A percentile compares a stretch with the other conserved stretches of the same genome.
phyloP scores from a whole-genome alignment of 1,139 yeast genomes.

The Eremothecium cymbalariae region DNA sequence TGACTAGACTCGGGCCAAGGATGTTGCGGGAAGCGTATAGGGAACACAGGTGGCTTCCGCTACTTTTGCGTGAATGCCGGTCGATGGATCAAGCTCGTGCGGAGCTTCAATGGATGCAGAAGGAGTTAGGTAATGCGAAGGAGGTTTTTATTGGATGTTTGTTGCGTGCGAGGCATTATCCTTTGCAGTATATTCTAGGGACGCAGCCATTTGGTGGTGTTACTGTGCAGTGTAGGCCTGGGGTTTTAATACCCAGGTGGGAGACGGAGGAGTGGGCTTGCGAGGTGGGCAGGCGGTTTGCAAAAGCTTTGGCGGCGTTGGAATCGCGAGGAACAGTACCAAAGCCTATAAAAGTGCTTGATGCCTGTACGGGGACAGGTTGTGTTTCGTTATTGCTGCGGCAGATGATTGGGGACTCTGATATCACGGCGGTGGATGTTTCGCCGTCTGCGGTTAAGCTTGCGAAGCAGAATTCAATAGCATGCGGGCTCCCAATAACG shows the following conservation, averaged over 20 bases:
- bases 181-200: conserved; percentile 77
- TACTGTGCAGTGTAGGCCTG: conserved; percentile 48
- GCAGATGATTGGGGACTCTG: conserved; percentile 29
- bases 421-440: conserved; percentile 51
- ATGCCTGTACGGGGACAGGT: conserved; percentile 87
- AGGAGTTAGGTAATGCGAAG: conserved; percentile 31
- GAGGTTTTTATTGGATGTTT: conserved; percentile 29
- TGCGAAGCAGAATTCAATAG: conserved; percentile 39
- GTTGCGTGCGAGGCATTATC: conserved; percentile 44
- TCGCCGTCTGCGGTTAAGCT: conserved; percentile 47
- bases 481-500: conserved; percentile 9
- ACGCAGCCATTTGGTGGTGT: conserved; percentile 79
- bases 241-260: conserved; percentile 85
- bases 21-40: conserved; percentile 10
- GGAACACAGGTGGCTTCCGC: conserved; percentile 17
- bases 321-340: neutral
- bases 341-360: conserved; percentile 42
- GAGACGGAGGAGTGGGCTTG: conserved; percentile 91
- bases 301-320: conserved; percentile 4
- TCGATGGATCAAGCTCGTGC: conserved; percentile 31
- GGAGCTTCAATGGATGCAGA: conserved; percentile 47
- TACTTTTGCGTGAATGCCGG: conserved; percentile 33
- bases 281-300: conserved; percentile 32
- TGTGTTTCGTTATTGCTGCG: conserved; percentile 60
- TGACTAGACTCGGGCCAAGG: conserved; percentile 17